Evolutionary conservation across 1,284 basidiomycete genomes (phyloP), one percentile per base, ranked within the genome.

Genomic region (Golubevia pallescens): DNA sequence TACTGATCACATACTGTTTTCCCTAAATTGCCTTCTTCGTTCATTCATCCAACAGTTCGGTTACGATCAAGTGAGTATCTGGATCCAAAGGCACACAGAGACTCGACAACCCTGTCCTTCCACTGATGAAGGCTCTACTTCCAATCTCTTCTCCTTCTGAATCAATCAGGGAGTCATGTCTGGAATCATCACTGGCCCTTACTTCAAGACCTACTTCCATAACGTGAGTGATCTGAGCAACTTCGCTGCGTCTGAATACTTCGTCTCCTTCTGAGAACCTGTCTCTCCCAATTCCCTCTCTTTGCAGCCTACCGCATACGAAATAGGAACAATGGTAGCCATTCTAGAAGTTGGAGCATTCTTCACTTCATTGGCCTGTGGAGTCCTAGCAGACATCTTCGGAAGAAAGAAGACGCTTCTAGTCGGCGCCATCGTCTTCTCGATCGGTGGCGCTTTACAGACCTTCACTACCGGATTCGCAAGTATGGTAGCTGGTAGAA

Each of bases 111-210:
- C n/a, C n/a, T n/a, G n/a, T n/a, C n/a, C n/a, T n/a, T n/a, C n/a
- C n/a, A n/a, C n/a, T n/a, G n/a, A 16, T 53, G 16, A 16, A 16
- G n/a, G 19, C 19, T 16, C 16, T 53, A 16, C 16, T 53, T 53
- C 16, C 51, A 19, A 16, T 53, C 16, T 53, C 51, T 19, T 53
- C 51, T 16, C 51, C 51, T 16, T 53, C 51, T n/a, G n/a, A n/a
- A n/a, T n/a, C n/a, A n/a, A 23, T 32, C 32, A 48, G 10, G 75
- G 92, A 92, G 92, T 93, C 81, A 93, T 93, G 92, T 93, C 91
- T 73, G 94, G 94, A 34, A 91, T 97, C 78, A 96, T 98, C 86
- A 98, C 95, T 20, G 93, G 93, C 0, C 93, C 94, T 24, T 90
- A 95, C 86, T 97, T 97, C 87, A 90, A 90, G 77, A 89, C 90